A percentile compares a stretch with the other conserved stretches of the same genome.
phyloP scores from a whole-genome alignment of 768 basidiomycete genomes.

The Leccinum arenicola region DNA sequence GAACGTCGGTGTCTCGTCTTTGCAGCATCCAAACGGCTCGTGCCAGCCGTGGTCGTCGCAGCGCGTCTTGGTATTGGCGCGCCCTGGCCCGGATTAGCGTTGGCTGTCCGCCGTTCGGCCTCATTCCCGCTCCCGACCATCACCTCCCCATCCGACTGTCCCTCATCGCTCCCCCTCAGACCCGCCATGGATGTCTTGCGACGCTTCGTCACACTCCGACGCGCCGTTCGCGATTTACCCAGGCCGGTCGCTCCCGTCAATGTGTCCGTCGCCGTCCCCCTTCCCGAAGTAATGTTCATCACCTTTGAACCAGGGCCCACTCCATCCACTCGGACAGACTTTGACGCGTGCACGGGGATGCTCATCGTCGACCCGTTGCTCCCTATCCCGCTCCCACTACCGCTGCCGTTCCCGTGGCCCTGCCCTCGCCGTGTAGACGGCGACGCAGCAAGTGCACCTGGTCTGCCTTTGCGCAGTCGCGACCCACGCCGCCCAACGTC shows the following conservation, averaged over 20 bases:
- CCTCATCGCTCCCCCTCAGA: too few species aligned
- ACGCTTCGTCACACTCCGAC: constrained; percentile 5
- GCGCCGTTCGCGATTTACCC: background rate
- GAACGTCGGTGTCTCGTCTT: constrained; percentile 11
- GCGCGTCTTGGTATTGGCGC: background rate
- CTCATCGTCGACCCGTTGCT: too few species aligned
- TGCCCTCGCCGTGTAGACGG: background rate
- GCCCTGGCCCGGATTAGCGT: too few species aligned
- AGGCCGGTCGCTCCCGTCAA: too few species aligned
- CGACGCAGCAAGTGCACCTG: background rate
- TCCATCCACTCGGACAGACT: constrained; percentile 4
- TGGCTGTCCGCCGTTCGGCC: too few species aligned
- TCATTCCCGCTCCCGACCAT: constrained; percentile 13
- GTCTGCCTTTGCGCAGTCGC: constrained; percentile 21
- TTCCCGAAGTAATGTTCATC: background rate
- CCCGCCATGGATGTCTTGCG: constrained; percentile 11
- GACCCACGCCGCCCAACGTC: background rate
- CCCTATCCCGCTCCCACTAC: too few species aligned
- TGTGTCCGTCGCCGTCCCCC: background rate
- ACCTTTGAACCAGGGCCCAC: constrained; percentile 3
- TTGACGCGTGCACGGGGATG: too few species aligned
- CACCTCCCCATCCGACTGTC: too few species aligned
- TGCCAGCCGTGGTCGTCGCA: background rate
- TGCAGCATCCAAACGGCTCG: background rate
- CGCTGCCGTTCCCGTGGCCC: too few species aligned